Evolutionary conservation across 2,329 filamentous ascomycete genomes (phyloP), one percentile per base, ranked within the genome.

Genomic region (Aspergillus sp.): DNA sequence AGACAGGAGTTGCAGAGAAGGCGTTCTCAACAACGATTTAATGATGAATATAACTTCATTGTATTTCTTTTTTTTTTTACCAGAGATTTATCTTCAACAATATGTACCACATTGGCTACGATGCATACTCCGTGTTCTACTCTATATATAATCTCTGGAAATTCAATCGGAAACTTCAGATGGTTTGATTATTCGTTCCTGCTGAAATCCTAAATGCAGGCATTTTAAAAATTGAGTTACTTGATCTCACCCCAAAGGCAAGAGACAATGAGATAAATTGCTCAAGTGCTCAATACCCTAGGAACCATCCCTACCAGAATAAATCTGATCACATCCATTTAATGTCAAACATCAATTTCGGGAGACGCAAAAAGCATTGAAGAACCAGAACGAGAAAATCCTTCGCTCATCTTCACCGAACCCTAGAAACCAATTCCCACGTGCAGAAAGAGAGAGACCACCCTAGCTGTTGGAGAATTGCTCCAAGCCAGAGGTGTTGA

Each of bases 21-120:
- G 66, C 68, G 67, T 73, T 68, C 66, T 73, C 69, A 71, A 71
- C 70, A 70, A 74, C 72, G 69, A 71, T 57, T 56, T 65, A 62
- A 68, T 63, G 64, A 66, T 58, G 52, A 34, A 44, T 43, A 49
- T 48, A 34, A 44, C 45, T 55, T 48, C 32, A 59, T 61, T 45
- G 58, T 52, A 59, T 55, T 61, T 49, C 30, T 48, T 48, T 44
- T 32, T 41, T 13, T 39, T 17, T 49, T 41, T 26, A 15, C 22
- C 55, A 48, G 56, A 18, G 45, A 22, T 54, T 7, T 50, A 43
- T 44, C 32, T 57, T 54, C 50, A 54, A 57, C 55, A 57, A 30
- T 48, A 56, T 42, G 22, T 39, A 24, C n/a, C 17, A 22, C 22
- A 20, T 47, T 47, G 15, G n/a, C 26, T 42, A 47, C 15, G 20